Evolutionary conservation across 2,329 filamentous ascomycete genomes (phyloP).

Genomic region (Hysterium pulicare): DNA sequence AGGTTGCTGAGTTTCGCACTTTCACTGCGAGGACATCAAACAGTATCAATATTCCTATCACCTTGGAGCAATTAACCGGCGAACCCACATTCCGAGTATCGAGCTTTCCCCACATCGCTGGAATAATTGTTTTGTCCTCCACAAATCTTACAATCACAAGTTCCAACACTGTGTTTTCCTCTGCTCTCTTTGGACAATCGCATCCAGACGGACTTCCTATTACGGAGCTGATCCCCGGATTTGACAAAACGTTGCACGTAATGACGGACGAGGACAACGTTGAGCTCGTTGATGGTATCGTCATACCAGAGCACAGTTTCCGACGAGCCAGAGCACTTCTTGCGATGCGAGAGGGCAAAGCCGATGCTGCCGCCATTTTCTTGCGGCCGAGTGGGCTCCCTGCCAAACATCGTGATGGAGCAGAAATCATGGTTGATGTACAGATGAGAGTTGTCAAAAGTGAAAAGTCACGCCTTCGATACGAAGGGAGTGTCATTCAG

Average conservation of each 20-base stretch:
- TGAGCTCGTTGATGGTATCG: constrained; percentile 83
- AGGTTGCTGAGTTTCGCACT: constrained; percentile 68
- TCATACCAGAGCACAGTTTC: constrained; percentile 95
- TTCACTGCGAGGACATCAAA: constrained; percentile 81
- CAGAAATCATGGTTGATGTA: constrained; percentile 88
- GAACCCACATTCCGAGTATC: constrained; percentile 76
- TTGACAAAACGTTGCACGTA: constrained; percentile 77
- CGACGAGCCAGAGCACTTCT: constrained; percentile 81
- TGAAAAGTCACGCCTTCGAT: constrained; percentile 50
- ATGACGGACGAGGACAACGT: constrained; percentile 85
- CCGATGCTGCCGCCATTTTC: constrained; percentile 72
- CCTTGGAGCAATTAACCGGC: constrained; percentile 69
- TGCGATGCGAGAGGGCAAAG: constrained; percentile 75
- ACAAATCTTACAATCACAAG: constrained; percentile 76
- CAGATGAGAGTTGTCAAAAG: constrained; percentile 96
- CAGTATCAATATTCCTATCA: constrained; percentile 78
- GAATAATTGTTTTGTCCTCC: constrained; percentile 89
- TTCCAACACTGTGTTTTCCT: constrained; percentile 92
- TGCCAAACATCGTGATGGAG: constrained; percentile 85
- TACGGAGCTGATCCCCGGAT: constrained; percentile 77
- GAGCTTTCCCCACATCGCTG: constrained; percentile 95
- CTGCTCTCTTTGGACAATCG: constrained; percentile 85
- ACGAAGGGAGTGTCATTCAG: constrained; percentile 62
- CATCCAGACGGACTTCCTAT: constrained; percentile 78
- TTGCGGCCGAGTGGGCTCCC: constrained; percentile 78